phyloP scores from a whole-genome alignment of 2,329 filamentous ascomycete species.

The Didymella lethalis region DNA sequence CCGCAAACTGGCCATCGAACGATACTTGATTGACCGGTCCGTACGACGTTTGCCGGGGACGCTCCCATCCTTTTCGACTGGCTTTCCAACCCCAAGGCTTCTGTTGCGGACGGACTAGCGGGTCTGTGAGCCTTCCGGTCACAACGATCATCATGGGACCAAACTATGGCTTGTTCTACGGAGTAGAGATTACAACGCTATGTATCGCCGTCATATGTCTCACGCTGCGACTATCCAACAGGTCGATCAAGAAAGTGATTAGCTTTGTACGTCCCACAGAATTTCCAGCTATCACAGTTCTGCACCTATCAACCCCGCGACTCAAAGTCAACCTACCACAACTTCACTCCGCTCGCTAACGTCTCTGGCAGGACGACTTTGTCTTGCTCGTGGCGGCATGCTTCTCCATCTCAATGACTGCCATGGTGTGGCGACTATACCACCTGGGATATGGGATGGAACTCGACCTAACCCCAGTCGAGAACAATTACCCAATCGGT shows the following conservation, averaged over 20 bases:
- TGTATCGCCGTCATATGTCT: constrained; percentile 19
- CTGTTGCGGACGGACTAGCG: constrained; percentile 8
- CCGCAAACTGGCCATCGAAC: background rate
- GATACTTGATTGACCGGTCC: constrained; percentile 8
- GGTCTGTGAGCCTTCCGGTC: constrained; percentile 5
- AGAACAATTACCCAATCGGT: constrained; percentile 17
- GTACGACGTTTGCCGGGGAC: constrained; percentile 1
- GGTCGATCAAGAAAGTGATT: constrained; percentile 17
- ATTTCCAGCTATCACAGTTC: background rate
- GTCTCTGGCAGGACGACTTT: constrained; percentile 10
- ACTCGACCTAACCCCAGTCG: constrained; percentile 3
- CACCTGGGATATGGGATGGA: constrained; percentile 15
- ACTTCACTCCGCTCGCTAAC: background rate
- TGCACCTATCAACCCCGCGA: background rate
- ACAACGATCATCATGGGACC: constrained; percentile 16
- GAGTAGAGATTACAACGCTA: constrained; percentile 20
- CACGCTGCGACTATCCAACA: constrained; percentile 15
- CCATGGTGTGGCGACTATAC: constrained; percentile 17
- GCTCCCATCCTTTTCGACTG: constrained; percentile 3
- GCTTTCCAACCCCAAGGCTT: background rate
- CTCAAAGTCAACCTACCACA: no score
- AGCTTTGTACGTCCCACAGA: constrained; percentile 15
- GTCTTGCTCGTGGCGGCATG: constrained; percentile 13
- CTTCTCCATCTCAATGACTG: constrained; percentile 15
- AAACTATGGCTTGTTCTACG: constrained; percentile 20